Conservation (phyloP, 2,329 filamentous ascomycete genomes). For the Cytospora chrysosperma region DNA sequence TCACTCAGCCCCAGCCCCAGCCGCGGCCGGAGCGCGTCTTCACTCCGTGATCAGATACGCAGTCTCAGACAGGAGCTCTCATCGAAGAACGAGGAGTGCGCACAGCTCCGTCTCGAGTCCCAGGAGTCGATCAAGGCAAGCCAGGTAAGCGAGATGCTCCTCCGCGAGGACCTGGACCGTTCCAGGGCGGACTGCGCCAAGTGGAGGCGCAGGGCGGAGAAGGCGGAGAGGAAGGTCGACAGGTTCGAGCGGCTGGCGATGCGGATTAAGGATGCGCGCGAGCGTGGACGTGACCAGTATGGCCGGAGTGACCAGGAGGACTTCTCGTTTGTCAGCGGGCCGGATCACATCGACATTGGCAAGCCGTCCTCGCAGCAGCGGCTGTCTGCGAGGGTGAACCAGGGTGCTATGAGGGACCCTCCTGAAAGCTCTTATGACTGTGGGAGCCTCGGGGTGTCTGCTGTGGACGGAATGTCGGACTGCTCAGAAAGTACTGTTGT, state of each 20-base stretch:
- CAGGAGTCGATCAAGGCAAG: conserved; percentile 15
- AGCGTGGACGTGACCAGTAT: neutral
- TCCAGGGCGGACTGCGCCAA: conserved; percentile 8
- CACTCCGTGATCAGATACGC: conserved; percentile 22
- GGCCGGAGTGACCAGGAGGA: neutral
- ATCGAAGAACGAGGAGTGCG: conserved; percentile 16
- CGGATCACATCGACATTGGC: conserved; percentile 11
- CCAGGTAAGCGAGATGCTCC: conserved; percentile 13
- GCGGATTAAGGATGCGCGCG: conserved; percentile 6
- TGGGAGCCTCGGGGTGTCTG: neutral
- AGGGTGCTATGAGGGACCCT: conserved; percentile 11
- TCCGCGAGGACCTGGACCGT: conserved; percentile 18
- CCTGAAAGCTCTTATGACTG: neutral
- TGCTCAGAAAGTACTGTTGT: conserved; percentile 22
- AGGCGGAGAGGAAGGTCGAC: conserved; percentile 17
- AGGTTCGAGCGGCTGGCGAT: conserved; percentile 4
- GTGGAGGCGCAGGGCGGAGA: conserved; percentile 22
- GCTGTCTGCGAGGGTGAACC: conserved; percentile 20
- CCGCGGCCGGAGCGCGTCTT: conserved; percentile 15
- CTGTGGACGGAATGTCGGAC: conserved; percentile 18
- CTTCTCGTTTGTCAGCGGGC: conserved; percentile 19
- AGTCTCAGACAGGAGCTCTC: conserved; percentile 20
- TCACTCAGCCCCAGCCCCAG: conserved; percentile 6
- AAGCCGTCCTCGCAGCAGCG: neutral
- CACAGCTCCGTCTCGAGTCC: conserved; percentile 15